Percentiles rank a stretch among this genome's conserved stretches.
These are phyloP conservation scores for Chytriomyces sp. DNA, from an alignment of 192 early-diverging fungal genomes.

Conservation along the genomic window DNA sequence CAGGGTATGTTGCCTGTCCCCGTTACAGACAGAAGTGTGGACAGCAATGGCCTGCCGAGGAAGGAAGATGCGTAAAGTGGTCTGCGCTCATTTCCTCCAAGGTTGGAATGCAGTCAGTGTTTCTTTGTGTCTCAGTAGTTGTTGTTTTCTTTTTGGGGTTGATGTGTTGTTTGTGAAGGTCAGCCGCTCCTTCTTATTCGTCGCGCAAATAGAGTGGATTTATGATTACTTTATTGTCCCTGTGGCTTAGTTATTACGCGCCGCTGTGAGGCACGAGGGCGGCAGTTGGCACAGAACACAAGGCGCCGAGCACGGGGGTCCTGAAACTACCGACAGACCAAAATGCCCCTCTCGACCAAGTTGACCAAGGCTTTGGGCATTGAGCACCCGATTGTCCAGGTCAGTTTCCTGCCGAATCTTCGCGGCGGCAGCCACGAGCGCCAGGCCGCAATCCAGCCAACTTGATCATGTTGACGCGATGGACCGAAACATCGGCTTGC, in stretches of 20 bases:
- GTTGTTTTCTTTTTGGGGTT: not conserved
- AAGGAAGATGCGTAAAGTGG: no score
- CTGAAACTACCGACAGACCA: not conserved
- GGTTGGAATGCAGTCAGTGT: not conserved
- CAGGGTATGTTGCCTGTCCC: not conserved
- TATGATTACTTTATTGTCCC: no score
- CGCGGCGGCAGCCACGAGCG: not conserved
- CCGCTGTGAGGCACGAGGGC: no score
- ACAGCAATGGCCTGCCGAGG: slow-evolving; percentile 12
- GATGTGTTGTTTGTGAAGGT: not conserved
- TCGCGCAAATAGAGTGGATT: not conserved
- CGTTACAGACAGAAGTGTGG: not conserved
- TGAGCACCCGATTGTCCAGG: slow-evolving; percentile 71
- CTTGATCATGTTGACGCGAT: slow-evolving; percentile 17
- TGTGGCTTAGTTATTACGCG: no score
- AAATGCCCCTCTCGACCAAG: slow-evolving; percentile 66
- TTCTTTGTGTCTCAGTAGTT: not conserved
- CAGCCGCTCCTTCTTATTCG: not conserved
- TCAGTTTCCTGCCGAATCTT: not conserved
- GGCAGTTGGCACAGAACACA: no score
- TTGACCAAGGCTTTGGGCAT: slow-evolving; percentile 70
- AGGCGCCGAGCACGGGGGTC: no score
- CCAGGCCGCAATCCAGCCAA: not conserved
- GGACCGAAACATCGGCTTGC: no score
- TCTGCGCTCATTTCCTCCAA: no score